Evolutionary conservation across 108 stramenopile species (phyloP), one percentile per base, ranked within the genome.

Genomic region (Nitzschia palea): DNA sequence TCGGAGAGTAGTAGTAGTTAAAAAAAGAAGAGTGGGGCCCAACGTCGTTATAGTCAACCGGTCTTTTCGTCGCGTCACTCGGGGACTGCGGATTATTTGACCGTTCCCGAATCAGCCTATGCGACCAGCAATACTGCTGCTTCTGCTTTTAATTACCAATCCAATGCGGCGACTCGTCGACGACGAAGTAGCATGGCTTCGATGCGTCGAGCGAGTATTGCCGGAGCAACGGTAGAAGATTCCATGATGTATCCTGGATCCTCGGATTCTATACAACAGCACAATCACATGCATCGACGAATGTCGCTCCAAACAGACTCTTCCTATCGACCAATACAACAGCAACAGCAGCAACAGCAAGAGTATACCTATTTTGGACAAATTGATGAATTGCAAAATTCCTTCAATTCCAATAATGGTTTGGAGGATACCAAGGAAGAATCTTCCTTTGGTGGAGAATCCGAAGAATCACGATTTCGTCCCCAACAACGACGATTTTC

Each of bases 31-130:
- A 5, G 54, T 27, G 30, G 30, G 12, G 30, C 30, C 28, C 17
- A n/a, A 20, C 47, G 47, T 4, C 47, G 47, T 8, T n/a, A 18
- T 18, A 18, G 17, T 18, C 47, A 48, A 20, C 47, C 47, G 18
- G 47, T 20, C 8, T 5, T 12, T 48, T 12, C 18, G 15, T 6
- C 12, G 37, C 10, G 10, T 10, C 37, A 40, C 6, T 12, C 37
- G 37, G 6, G 10, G 37, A 12, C 37, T 40, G 15, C 47, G 47
- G 47, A 48, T 48, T 32, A 29, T 17, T 55, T 55, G 54, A 31
- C 26, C 27, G 31, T 55, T 55, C 54, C 54, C 6, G 31, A 55
- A 25, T 29, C 5, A 29, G 54, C 54, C 22, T 55, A 55, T 55
- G 54, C 54, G 14, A n/a, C n/a, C n/a, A 30, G 54, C 30, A 51